Base-by-base conservation (phyloP, 1,284 basidiomycete genomes). In the Trametes versicolor region DNA sequence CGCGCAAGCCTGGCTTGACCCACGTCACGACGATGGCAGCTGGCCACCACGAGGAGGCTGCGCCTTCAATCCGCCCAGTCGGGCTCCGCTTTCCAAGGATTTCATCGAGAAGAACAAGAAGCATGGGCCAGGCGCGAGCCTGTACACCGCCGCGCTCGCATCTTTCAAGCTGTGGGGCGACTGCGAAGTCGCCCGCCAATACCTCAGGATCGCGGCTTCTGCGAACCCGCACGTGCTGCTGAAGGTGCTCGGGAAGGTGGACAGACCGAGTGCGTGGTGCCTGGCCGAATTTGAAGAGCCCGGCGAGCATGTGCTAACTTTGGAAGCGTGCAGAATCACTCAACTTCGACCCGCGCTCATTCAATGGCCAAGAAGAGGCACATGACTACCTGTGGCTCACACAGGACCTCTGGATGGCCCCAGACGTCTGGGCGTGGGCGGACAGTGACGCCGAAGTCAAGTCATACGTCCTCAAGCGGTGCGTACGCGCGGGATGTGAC, bases 381-480 rank as follows among this genome's bases (percentile, higher is more conserved):
- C 80, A 82, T 47, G 81, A 83, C 69, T 81, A 83, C 67, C 71
- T 83, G 2, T 83, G 77, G 78, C 70, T 82, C 1, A 76, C 80
- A 0, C 81, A 83, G 60, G 78, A 81, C 57, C 72, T 83, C 2
- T 83, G 81, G 81, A 81, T 80, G 78, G 72, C 73, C 12, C 67
- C 73, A 6, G 74, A 76, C 57, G 78, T 81, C 10, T 83, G 81
- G 81, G 72, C 76, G 7, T 83, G 81, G 82, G 80, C 77, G 13
- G 75, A 80, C 65, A 72, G 70, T 21, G 74, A 78, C 61, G 61
- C 70, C 7, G 74, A 78, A 43, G 78, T 75, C 6, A 78, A 76
- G 65, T 66, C 62, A 15, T 50, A 56, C 29, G 61, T 65, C 21
- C 62, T 70, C 43, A 62, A 64, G 53, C 61, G 52, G 29, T 70